Evolutionary conservation across 1,284 basidiomycete species (phyloP).

Genomic region (Veloporphyrellus conicus): DNA sequence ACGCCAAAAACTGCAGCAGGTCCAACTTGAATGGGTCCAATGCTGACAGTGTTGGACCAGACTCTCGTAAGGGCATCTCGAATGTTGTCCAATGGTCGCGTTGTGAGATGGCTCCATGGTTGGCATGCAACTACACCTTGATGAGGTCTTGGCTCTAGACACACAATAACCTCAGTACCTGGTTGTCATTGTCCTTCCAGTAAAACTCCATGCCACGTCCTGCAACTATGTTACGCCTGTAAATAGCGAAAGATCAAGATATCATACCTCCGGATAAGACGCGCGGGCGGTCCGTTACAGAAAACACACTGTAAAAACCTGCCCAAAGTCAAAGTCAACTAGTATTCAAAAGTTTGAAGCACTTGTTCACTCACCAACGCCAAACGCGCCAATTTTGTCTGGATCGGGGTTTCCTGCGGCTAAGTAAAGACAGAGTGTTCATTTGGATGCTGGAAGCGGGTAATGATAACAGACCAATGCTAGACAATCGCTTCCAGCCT

Average conservation of each 20-base stretch:
- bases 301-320: constrained; percentile 79
- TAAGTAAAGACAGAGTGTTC: constrained; percentile 23
- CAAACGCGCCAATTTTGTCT: constrained; percentile 85
- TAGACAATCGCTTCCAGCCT: constrained; percentile 86
- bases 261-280: constrained; percentile 30
- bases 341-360: background rate
- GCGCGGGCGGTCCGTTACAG: constrained; percentile 46
- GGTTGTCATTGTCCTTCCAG: constrained; percentile 82
- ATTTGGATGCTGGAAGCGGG: background rate
- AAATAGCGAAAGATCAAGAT: constrained; percentile 30
- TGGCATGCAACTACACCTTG: constrained; percentile 43
- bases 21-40: constrained; percentile 85
- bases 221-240: background rate
- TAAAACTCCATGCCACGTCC: constrained; percentile 86
- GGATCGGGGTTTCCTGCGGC: constrained; percentile 82
- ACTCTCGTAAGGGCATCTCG: constrained; percentile 85
- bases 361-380: constrained; percentile 55
- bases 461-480: constrained; percentile 60
- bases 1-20: constrained; percentile 85
- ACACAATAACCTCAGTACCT: constrained; percentile 37
- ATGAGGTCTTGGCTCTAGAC: background rate
- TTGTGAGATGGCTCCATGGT: constrained; percentile 58
- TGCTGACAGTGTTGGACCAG: constrained; percentile 78
- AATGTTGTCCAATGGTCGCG: constrained; percentile 77
- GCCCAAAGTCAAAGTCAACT: constrained; percentile 20